A percentile compares a stretch with the other conserved stretches of the same genome.
These are phyloP conservation scores for Knufia petricola DNA, from an alignment of 2,329 filamentous ascomycete genomes.

Conservation along the genomic window DNA sequence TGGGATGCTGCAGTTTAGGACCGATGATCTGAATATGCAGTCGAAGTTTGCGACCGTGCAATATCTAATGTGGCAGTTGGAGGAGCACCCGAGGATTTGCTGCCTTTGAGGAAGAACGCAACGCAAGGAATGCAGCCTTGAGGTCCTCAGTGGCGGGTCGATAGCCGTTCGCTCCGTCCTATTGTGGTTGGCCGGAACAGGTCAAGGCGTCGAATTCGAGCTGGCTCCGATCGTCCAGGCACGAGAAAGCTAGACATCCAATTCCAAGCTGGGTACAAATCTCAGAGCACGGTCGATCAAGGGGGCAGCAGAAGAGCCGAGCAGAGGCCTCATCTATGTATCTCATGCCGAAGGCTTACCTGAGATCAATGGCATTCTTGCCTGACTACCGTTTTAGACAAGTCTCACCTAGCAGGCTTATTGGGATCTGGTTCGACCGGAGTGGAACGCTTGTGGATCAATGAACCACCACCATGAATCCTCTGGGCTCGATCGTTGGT, in stretches of 20 bases:
- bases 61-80: background rate
- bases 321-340: background rate
- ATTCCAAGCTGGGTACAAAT: constrained; percentile 1
- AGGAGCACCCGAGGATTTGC: constrained; percentile 6
- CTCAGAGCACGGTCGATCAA: constrained; percentile 8
- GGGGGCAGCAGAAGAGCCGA: background rate
- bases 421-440: background rate
- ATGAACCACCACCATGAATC: background rate
- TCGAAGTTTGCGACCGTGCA: background rate
- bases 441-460: background rate
- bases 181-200: constrained; percentile 16
- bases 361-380: background rate
- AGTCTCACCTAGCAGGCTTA: constrained; percentile 1
- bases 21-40: background rate
- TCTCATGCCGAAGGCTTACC: background rate
- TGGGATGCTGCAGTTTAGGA: background rate
- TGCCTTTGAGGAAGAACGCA: constrained; percentile 17
- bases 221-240: constrained; percentile 10
- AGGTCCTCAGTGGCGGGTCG: constrained; percentile 13
- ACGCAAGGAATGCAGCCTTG: constrained; percentile 19
- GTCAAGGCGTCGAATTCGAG: constrained; percentile 7
- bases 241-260: constrained; percentile 13
- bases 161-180: constrained; percentile 8
- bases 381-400: constrained; percentile 4
- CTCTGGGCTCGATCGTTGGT: background rate